Evolutionary conservation across 805 yeast genomes (phyloP).

Genomic region (Isabelozyma heimii): DNA sequence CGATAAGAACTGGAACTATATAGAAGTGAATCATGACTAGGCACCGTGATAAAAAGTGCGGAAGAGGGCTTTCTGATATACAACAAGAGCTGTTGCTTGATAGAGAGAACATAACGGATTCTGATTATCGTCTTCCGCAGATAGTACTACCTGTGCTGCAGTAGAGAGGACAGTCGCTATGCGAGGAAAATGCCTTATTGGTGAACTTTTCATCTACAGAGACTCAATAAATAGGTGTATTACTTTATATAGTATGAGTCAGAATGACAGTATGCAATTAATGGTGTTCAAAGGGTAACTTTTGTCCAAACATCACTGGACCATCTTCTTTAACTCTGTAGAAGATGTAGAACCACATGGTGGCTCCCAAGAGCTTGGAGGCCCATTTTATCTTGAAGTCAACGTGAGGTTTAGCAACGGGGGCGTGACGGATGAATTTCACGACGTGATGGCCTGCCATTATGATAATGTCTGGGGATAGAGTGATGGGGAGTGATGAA

Average conservation of each 20-base stretch:
- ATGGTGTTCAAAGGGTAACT: constrained; percentile 39
- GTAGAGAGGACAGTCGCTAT: no score
- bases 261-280: constrained; percentile 6
- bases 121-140: no score
- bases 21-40: background rate
- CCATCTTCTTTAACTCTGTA: constrained; percentile 77
- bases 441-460: constrained; percentile 45
- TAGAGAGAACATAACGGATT: no score
- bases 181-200: no score
- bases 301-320: constrained; percentile 52
- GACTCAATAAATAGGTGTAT: background rate
- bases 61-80: no score
- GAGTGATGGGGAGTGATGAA: background rate
- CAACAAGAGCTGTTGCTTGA: no score
- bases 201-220: background rate
- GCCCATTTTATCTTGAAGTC: constrained; percentile 56
- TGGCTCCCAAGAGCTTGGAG: constrained; percentile 71
- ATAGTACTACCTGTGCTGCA: no score
- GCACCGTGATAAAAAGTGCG: background rate
- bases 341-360: constrained; percentile 87
- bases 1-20: background rate
- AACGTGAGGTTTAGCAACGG: constrained; percentile 64
- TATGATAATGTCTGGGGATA: constrained; percentile 1
- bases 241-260: background rate
- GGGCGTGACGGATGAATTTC: constrained; percentile 52